Evolutionary conservation across 345 rosid species (phyloP), one percentile per base, ranked within the genome.

Genomic region (Aquilaria yunnanensis): DNA sequence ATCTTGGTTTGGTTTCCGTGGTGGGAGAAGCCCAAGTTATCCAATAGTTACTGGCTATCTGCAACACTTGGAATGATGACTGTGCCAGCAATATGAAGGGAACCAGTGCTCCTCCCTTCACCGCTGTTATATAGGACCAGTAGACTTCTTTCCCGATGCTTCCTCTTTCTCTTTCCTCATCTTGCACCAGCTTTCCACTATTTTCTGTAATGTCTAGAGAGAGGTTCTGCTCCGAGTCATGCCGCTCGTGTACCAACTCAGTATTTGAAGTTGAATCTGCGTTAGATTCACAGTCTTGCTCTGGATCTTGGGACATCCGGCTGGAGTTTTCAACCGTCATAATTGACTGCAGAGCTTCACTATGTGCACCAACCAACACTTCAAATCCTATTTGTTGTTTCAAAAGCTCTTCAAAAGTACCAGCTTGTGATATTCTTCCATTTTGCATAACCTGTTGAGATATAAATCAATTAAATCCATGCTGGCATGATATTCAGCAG

Each of bases 1-100:
- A 11, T 60, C 50, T 70, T 62, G 95, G 89, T 60, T 72, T 34
- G 14, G 75, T 69, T 7, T 87, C 85, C 37, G 73, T 74, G 43
- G 91, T 78, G 46, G 98, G 90, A 71, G 79, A 78, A 72, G 85
- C 74, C 95, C 96, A 89, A 57, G 98, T 93, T 91, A 92, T 89
- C 98, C 98, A 92, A 60, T 87, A 92, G 60, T 92, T 92, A 62
- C 98, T 89, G 31, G 88, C 85, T 45, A 89, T 76, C 76, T 92
- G 96, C 41, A 92, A 72, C 60, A 78, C 63, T 76, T 92, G 98
- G 80, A 87, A 92, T 23, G 80, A 77, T 67, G 88, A 75, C 77
- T 92, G 98, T 57, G 98, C 96, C 79, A 92, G 57, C 64, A 92
- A 45, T 73, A 92, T 89, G 66, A 85, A 11, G 3, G 96, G 98